Evolutionary conservation across 2,329 filamentous ascomycete species (phyloP).

Genomic region (Colletotrichum agaves): DNA sequence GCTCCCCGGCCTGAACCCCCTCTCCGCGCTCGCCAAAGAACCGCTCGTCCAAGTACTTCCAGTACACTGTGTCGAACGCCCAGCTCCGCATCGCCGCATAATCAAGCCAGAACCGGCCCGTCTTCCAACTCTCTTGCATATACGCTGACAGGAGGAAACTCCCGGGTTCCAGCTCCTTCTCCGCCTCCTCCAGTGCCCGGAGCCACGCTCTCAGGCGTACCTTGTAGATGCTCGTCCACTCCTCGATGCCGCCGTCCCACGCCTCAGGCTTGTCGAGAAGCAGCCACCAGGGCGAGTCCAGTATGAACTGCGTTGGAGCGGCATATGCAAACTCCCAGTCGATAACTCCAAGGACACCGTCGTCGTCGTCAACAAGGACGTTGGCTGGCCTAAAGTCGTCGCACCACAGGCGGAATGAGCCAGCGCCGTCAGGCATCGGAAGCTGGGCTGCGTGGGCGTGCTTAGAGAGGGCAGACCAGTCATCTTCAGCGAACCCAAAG

Average conservation of each 20-base stretch:
- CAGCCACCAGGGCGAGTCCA: conserved; percentile 53
- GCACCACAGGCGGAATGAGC: conserved; percentile 44
- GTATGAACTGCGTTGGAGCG: conserved; percentile 47
- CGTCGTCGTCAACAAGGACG: conserved; percentile 45
- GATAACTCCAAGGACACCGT: conserved; percentile 47
- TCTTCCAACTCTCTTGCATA: conserved; percentile 52
- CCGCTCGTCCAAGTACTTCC: conserved; percentile 46
- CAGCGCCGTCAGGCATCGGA: background rate
- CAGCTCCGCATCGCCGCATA: conserved; percentile 50
- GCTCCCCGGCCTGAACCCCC: conserved; percentile 6
- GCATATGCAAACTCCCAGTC: conserved; percentile 55
- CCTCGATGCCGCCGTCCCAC: conserved; percentile 45
- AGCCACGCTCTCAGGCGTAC: conserved; percentile 47
- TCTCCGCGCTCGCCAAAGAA: conserved; percentile 40
- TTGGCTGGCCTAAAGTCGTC: conserved; percentile 48
- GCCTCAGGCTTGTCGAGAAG: conserved; percentile 46
- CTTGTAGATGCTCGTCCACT: conserved; percentile 47
- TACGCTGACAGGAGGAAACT: conserved; percentile 42
- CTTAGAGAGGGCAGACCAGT: conserved; percentile 5
- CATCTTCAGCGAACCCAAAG: conserved; percentile 2
- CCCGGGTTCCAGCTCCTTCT: conserved; percentile 34
- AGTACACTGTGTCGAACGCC: conserved; percentile 50
- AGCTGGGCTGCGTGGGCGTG: fast-evolving
- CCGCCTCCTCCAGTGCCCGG: conserved; percentile 44
- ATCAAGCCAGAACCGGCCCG: conserved; percentile 45